Percentiles rank a stretch among this genome's conserved stretches.
These are phyloP conservation scores for Rubia yunnanensis DNA, from an alignment of 257 asterid species.

Conservation along the genomic window DNA sequence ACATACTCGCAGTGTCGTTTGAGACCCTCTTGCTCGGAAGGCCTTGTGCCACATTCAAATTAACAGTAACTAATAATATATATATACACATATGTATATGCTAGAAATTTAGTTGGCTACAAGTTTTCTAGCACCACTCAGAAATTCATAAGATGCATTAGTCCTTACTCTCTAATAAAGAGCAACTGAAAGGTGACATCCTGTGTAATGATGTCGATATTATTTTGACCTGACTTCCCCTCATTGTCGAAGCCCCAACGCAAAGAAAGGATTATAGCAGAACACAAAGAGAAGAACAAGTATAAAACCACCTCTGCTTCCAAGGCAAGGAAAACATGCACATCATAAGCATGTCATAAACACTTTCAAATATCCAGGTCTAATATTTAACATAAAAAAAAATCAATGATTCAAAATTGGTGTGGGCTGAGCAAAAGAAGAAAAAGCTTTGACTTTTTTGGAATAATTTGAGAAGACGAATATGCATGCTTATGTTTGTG, in stretches of 20 bases:
- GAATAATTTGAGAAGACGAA: no score
- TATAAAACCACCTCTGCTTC: not conserved
- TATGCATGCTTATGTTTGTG: no score
- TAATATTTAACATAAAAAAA: not conserved
- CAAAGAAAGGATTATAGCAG: not conserved
- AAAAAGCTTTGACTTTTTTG: no score
- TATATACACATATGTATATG: no score
- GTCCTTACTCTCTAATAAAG: not conserved
- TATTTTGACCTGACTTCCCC: not conserved
- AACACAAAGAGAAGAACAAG: not conserved
- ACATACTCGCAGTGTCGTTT: no score
- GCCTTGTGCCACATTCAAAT: no score
- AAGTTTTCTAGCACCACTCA: not conserved
- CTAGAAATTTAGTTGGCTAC: no score
- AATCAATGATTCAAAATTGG: not conserved
- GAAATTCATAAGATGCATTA: not conserved
- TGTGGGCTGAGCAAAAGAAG: no score
- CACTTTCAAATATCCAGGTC: not conserved
- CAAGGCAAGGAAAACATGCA: not conserved
- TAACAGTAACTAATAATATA: no score
- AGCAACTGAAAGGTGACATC: not conserved
- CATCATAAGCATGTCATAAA: not conserved
- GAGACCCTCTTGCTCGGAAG: no score
- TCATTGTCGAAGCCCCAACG: not conserved
- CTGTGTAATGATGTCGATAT: not conserved